Base-by-base conservation (phyloP, 495 filamentous ascomycete species). In the Xylaria venustula region DNA sequence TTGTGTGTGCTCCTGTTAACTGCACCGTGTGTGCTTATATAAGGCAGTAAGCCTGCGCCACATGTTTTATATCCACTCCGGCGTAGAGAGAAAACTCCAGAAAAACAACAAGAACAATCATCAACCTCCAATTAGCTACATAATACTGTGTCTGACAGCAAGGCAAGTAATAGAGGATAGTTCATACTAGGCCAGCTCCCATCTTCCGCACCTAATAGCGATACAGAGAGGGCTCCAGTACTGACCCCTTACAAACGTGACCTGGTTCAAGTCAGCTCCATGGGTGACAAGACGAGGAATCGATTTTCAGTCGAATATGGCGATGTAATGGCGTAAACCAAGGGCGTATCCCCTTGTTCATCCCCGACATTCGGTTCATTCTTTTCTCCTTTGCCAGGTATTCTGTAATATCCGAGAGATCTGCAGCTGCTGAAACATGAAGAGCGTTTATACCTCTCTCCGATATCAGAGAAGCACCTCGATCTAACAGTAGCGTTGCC, bases 141-240 rank as follows among this genome's bases (percentile, higher is more conserved):
- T n/a, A n/a, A n/a, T n/a, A n/a, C n/a, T n/a, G n/a, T n/a, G n/a
- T n/a, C n/a, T n/a, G n/a, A n/a, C n/a, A 44, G 40, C 40, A 44
- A 44, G 40, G 40, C 40, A 44, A 44, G 40, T 44, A 44, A 44
- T n/a, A 44, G 44, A 47, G 44, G 44, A 47, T 23, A 19, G 44
- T 20, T 47, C 44, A 44, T 44, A 44, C 40, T 44, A n/a, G 40
- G 44, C 44, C 44, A 47, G 44, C 44, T 34, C 44, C 44, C 44
- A 44, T 44, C 40, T 44, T 44, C 17, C 40, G 15, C 40, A 44
- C 17, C 17, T 17, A 44, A 44, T 7, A 44, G 40, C 8, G 44
- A 47, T 47, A 47, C 40, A 12, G 40, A 42, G 40, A 42, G 40
- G 44, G 44, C 44, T 47, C 44, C 44, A 47, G 44, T 47, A 47